Base-by-base conservation (phyloP, 768 basidiomycete species). In the Russula emetica region DNA sequence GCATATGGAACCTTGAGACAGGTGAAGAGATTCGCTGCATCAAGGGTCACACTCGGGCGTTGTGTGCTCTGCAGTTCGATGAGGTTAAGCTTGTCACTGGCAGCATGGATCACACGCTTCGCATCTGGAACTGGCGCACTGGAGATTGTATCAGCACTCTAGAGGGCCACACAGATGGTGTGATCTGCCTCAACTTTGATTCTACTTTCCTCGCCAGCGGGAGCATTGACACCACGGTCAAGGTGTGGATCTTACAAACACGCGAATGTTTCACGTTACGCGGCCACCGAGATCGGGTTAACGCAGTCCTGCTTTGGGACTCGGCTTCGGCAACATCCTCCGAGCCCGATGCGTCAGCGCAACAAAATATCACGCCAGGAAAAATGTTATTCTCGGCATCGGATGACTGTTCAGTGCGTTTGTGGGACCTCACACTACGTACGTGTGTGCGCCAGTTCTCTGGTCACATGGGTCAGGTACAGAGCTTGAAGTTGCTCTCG, bases 311-410 rank as follows among this genome's bases (percentile, higher is more conserved):
- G 68, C 77, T 99, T 40, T 99, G 97, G 96, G 93, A 98, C 72
- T 80, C 51, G 42, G 30, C 44, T 38, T 14, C 83, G 2, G 78
- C 76, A 61, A 69, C 66, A 34, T 65, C 74, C 32, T 72, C 76
- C 14, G 61, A 75, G 22, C 69, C 72, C 34, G 63, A 66, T 52
- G 18, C 49, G 69, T 76, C 71, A 60, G 74, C 76, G 20, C 80
- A 80, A 16, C 80, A 80, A 50, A 78, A 83, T 56, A 87, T 92
- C 63, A 83, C 87, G 61, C 81, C 85, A 18, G 92, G 94, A 57
- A 95, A 97, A 77, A 94, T 98, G 90, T 81, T 99, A 30, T 97
- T 99, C 78, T 97, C 94, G 9, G 93, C 93, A 3, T 94, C 93
- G 9, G 97, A 98, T 72, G 97, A 98, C 73, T 90, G 90, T 30